Evolutionary conservation across 768 basidiomycete genomes (phyloP).

Genomic region (Sporobolomyces pararoseus): DNA sequence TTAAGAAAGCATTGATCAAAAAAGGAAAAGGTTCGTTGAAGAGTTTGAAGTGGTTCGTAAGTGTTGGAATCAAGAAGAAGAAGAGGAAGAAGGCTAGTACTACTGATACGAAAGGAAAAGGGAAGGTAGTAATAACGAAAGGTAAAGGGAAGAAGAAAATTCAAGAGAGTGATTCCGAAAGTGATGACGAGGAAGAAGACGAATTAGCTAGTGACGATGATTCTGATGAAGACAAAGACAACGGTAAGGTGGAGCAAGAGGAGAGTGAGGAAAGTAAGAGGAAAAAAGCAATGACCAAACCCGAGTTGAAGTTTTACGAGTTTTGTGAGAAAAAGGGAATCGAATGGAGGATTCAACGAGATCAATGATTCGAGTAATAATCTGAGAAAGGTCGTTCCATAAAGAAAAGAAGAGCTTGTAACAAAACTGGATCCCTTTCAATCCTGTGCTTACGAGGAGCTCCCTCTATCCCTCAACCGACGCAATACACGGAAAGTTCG

Average conservation of each 20-base stretch:
- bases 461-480: too few relatives aligned
- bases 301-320: neutral
- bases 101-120: too few relatives aligned
- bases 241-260: neutral
- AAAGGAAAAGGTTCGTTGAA: neutral
- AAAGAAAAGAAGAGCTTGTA: too few relatives aligned
- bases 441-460: too few relatives aligned
- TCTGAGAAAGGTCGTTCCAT: too few relatives aligned
- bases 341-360: neutral
- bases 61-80: constrained; percentile 2
- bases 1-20: neutral
- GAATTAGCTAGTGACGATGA: neutral
- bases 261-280: neutral
- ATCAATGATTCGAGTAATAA: neutral
- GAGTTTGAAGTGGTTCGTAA: neutral
- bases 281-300: neutral
- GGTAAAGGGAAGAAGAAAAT: too few relatives aligned
- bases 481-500: too few relatives aligned
- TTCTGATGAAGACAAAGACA: neutral
- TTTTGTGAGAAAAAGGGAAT: neutral
- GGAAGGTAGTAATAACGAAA: too few relatives aligned
- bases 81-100: neutral
- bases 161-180: too few relatives aligned
- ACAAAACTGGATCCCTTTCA: too few relatives aligned
- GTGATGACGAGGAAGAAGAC: neutral